Conservation (phyloP, 805 yeast species). For the Myxozyma vanderwaltii region DNA sequence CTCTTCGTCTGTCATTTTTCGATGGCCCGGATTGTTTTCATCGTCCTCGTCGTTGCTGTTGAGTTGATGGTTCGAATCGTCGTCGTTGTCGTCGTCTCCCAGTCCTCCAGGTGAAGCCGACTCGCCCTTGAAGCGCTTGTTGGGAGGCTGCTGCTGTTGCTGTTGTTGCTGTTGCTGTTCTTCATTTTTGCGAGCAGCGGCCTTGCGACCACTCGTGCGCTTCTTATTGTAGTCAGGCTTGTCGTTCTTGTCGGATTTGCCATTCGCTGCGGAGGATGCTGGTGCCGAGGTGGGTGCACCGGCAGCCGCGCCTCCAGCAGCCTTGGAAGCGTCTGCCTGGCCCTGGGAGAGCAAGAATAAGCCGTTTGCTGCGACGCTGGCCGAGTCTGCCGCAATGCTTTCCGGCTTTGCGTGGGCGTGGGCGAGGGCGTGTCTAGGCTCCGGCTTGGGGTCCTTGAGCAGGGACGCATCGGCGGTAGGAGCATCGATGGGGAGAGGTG, state of each 20-base stretch:
- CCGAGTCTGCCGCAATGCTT: conserved; percentile 28
- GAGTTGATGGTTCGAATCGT: not conserved
- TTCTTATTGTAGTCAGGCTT: not conserved
- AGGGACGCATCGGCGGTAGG: conserved; percentile 4
- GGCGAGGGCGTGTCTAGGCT: not conserved
- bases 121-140: conserved; percentile 1
- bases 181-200: conserved; percentile 4
- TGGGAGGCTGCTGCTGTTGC: conserved; percentile 1
- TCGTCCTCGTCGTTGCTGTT: conserved; percentile 3
- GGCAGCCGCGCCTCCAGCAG: not conserved
- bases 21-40: conserved; percentile 6
- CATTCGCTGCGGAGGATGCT: conserved; percentile 22
- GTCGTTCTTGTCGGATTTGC: conserved; percentile 24
- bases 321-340: conserved; percentile 23
- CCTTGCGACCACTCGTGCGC: conserved; percentile 18
- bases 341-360: conserved; percentile 41
- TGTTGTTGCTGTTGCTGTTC: conserved; percentile 5
- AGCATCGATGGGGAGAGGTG: conserved; percentile 14
- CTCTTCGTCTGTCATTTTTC: conserved; percentile 63
- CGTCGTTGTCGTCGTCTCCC: not conserved
- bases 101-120: conserved; percentile 6
- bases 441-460: not conserved
- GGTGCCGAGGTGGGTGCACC: not conserved
- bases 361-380: conserved; percentile 41
- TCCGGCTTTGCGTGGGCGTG: conserved; percentile 12